Evolutionary conservation across 495 filamentous ascomycete genomes (phyloP).

Genomic region (Penicillium desertorum): DNA sequence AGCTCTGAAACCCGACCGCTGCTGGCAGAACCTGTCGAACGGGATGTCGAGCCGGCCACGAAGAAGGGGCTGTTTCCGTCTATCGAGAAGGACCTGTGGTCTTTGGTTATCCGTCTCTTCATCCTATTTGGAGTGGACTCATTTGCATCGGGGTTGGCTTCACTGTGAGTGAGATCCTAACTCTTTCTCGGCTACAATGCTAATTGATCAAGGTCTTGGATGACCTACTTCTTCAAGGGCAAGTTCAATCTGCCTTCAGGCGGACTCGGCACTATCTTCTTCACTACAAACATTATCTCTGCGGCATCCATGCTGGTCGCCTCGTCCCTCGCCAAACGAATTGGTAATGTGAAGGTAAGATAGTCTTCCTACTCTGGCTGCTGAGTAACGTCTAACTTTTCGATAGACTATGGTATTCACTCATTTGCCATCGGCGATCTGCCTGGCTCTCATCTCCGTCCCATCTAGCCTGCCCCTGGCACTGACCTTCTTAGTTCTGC

Average conservation of each 20-base stretch:
- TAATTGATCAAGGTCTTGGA: constrained; percentile 54
- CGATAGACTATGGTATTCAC: constrained; percentile 79
- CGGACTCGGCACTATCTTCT: constrained; percentile 69
- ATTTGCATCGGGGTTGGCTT: constrained; percentile 74
- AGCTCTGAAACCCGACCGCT: constrained; percentile 48
- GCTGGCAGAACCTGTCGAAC: constrained; percentile 33
- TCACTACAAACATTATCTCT: constrained; percentile 62
- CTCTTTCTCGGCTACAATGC: not conserved
- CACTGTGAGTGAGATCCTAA: constrained; percentile 48
- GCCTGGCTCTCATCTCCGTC: constrained; percentile 67
- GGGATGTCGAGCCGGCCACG: not conserved
- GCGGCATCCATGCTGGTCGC: constrained; percentile 70
- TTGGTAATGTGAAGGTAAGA: constrained; percentile 68
- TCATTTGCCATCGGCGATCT: constrained; percentile 73
- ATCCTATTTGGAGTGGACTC: constrained; percentile 76
- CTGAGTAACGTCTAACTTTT: constrained; percentile 6
- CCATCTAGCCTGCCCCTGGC: constrained; percentile 55
- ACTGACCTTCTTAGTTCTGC: constrained; percentile 65
- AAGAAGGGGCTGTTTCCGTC: constrained; percentile 44
- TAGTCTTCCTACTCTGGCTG: not conserved
- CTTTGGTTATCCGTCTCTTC: constrained; percentile 67
- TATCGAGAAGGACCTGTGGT: constrained; percentile 56
- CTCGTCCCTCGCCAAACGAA: constrained; percentile 69
- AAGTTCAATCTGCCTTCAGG: constrained; percentile 72
- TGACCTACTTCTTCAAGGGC: constrained; percentile 73